phyloP scores from a whole-genome alignment of 345 rosid species.

The Hibiscus tridactylites region DNA sequence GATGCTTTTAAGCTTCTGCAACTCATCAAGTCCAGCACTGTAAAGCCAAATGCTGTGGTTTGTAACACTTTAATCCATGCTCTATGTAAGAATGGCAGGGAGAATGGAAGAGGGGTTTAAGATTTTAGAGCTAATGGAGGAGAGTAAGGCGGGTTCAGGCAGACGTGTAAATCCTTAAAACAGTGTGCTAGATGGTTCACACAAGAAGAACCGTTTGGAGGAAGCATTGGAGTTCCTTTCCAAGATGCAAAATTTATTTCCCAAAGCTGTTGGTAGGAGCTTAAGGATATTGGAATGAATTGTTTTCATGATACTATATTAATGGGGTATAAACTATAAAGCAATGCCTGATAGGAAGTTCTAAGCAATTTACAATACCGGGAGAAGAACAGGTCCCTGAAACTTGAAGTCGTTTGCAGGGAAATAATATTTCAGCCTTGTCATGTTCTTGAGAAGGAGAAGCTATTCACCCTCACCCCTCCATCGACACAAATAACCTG shows the following conservation, averaged over 20 bases:
- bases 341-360: constrained; percentile 20
- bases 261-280: constrained; percentile 48
- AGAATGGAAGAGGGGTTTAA: constrained; percentile 48
- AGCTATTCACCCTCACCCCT: not conserved
- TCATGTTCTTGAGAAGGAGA: not conserved
- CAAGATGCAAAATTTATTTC: not conserved
- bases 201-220: not conserved
- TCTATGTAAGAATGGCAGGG: constrained; percentile 70
- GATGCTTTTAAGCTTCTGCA: constrained; percentile 86
- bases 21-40: constrained; percentile 41
- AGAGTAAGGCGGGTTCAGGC: constrained; percentile 18
- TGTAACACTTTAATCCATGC: constrained; percentile 39
- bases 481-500: not conserved
- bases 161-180: not conserved
- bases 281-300: constrained; percentile 54
- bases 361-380: too few relatives aligned
- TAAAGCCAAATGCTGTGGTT: constrained; percentile 39
- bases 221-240: not conserved
- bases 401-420: too few relatives aligned
- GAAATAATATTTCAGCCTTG: not conserved
- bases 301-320: constrained; percentile 44
- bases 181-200: not conserved
- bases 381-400: too few relatives aligned
- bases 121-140: constrained; percentile 42
- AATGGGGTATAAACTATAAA: too few relatives aligned